Percentiles rank a stretch among this genome's conserved stretches.
Conservation (phyloP, 768 basidiomycete genomes). For the Cystofilobasidium ferigula region DNA sequence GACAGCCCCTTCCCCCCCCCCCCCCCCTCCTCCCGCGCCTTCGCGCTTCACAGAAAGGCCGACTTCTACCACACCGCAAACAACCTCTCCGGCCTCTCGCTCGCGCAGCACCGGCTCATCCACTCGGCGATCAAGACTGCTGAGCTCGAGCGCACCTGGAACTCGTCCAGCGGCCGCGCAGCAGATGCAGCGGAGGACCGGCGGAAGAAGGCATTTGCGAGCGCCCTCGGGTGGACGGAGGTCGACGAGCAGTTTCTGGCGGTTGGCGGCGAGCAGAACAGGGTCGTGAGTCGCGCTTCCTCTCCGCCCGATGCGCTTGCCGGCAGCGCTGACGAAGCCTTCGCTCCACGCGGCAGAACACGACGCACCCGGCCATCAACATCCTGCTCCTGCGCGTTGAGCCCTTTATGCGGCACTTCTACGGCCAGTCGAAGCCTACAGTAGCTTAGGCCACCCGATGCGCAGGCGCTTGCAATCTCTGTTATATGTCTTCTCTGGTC, state of each 20-base stretch:
- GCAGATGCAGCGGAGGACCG: conserved; percentile 27
- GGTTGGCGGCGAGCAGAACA: conserved; percentile 41
- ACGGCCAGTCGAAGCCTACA: conserved; percentile 43
- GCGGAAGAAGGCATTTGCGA: conserved; percentile 24
- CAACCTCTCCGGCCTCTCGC: conserved; percentile 77
- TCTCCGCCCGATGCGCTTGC: conserved; percentile 27
- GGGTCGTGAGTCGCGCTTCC: conserved; percentile 34
- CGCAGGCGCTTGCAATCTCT: background rate
- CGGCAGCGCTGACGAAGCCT: background rate
- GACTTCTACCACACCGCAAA: conserved; percentile 94
- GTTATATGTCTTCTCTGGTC: too few relatives aligned
- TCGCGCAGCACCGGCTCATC: conserved; percentile 68
- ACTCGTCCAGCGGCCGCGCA: background rate
- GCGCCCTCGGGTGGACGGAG: conserved; percentile 26
- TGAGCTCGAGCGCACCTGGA: conserved; percentile 43
- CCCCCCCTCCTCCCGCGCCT: background rate
- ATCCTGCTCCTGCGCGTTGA: conserved; percentile 58
- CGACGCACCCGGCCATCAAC: conserved; percentile 69
- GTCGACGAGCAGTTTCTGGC: conserved; percentile 28
- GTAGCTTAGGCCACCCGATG: background rate
- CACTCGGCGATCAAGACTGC: conserved; percentile 42
- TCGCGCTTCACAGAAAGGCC: conserved; percentile 50
- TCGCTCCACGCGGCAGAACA: conserved; percentile 47
- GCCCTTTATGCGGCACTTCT: conserved; percentile 61
- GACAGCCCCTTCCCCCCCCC: too few relatives aligned